A percentile compares a stretch with the other conserved stretches of the same genome.
Conservation (phyloP, 129 eudicot species). For the Flaveria robusta region DNA sequence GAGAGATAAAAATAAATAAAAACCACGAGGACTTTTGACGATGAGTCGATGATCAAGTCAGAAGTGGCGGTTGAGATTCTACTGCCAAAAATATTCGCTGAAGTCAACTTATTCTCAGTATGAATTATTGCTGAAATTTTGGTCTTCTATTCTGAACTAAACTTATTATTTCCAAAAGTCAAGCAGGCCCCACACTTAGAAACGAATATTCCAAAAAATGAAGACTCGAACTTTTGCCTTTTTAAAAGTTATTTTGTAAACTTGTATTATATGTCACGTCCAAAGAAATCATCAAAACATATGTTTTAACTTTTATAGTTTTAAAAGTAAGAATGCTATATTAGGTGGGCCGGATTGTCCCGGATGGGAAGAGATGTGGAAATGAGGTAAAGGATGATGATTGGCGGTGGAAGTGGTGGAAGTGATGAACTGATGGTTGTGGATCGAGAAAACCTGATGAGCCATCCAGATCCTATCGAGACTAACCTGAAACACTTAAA, state of each 20-base stretch:
- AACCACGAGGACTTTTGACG: constrained; percentile 18
- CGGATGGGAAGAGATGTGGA: too few species aligned
- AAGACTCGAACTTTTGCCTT: constrained; percentile 2
- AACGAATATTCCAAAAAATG: constrained; percentile 1
- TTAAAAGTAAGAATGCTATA: neutral
- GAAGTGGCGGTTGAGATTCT: constrained; percentile 31
- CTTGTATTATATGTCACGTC: neutral
- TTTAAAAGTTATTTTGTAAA: constrained; percentile 21
- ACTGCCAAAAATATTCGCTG: constrained; percentile 23
- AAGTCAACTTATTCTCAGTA: constrained; percentile 24
- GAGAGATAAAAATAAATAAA: too few species aligned
- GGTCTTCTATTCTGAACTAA: constrained; percentile 20
- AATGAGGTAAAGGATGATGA: too few species aligned
- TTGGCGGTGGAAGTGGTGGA: too few species aligned
- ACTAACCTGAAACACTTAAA: too few species aligned
- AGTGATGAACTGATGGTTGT: too few species aligned
- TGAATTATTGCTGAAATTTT: constrained; percentile 11
- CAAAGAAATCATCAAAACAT: neutral
- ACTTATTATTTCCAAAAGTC: constrained; percentile 3
- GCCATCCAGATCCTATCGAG: too few species aligned
- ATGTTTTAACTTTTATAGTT: neutral
- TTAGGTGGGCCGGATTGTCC: too few species aligned
- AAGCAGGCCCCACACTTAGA: constrained; percentile 7
- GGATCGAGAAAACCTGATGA: too few species aligned
- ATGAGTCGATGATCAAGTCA: constrained; percentile 9